phyloP scores from a whole-genome alignment of 768 basidiomycete species.

The Rhizopogon roseolus region DNA sequence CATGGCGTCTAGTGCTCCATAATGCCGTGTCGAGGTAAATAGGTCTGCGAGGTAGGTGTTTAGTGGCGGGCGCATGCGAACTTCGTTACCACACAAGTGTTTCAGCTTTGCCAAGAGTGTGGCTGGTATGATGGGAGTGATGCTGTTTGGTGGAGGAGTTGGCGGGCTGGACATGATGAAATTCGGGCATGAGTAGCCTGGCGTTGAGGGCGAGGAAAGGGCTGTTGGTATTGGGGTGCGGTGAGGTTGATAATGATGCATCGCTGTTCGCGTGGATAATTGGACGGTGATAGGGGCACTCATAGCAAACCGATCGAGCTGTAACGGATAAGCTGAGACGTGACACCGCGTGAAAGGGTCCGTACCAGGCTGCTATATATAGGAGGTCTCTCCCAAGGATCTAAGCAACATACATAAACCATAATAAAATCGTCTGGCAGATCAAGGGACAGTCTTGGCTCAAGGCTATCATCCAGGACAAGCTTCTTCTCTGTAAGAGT shows the following conservation, averaged over 20 bases:
- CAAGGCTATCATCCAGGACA: slow-evolving; percentile 27
- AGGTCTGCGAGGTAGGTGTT: slow-evolving; percentile 67
- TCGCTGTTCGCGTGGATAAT: slow-evolving; percentile 28
- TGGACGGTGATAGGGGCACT: slow-evolving; percentile 57
- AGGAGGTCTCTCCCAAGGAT: slow-evolving; percentile 58
- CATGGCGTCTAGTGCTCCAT: slow-evolving; percentile 62
- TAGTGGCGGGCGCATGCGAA: slow-evolving; percentile 47
- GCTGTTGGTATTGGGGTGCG: slow-evolving; percentile 21
- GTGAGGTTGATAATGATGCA: slow-evolving; percentile 28
- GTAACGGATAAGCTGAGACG: slow-evolving; percentile 7
- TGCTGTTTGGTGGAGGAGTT: slow-evolving; percentile 14
- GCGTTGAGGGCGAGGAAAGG: slow-evolving; percentile 23
- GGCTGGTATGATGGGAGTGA: slow-evolving; percentile 25
- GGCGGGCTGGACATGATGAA: slow-evolving; percentile 16
- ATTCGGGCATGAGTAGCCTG: slow-evolving; percentile 23
- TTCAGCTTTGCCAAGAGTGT: slow-evolving; percentile 25
- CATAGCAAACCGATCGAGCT: slow-evolving; percentile 81
- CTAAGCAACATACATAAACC: slow-evolving; percentile 66
- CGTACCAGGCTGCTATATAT: slow-evolving; percentile 65
- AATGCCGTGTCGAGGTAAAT: slow-evolving; percentile 70
- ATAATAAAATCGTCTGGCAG: slow-evolving; percentile 64
- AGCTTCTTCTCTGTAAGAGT: slow-evolving; percentile 51
- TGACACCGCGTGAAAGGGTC: background rate
- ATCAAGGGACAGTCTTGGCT: slow-evolving; percentile 19
- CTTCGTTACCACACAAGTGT: slow-evolving; percentile 25